Percentiles rank a stretch among this genome's conserved stretches.
phyloP scores from a whole-genome alignment of 352 stramenopile species.

The Globisporangium recalcitrans region DNA sequence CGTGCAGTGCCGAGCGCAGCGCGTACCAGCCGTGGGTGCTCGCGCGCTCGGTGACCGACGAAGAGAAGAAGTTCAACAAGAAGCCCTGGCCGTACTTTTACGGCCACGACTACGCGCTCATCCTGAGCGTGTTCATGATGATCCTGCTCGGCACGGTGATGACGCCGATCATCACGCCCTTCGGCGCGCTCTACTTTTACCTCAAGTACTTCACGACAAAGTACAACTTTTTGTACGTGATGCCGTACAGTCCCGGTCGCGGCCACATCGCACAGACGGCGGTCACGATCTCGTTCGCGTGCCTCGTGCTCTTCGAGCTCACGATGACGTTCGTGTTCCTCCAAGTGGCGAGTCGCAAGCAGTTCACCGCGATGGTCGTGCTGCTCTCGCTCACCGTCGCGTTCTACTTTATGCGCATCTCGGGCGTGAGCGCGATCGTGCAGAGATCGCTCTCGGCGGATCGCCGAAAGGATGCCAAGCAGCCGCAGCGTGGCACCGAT shows the following conservation, averaged over 20 bases:
- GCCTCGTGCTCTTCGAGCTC: conserved; percentile 67
- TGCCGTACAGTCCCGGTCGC: conserved; percentile 58
- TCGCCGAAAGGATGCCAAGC: conserved; percentile 5
- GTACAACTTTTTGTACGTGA: conserved; percentile 82
- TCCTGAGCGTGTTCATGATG: conserved; percentile 76
- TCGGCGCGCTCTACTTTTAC: conserved; percentile 79
- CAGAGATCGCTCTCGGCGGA: conserved; percentile 29
- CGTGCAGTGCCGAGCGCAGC: conserved; percentile 55
- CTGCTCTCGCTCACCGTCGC: conserved; percentile 36
- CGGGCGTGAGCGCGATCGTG: conserved; percentile 32
- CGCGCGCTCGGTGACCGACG: conserved; percentile 49
- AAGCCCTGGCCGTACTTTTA: conserved; percentile 61
- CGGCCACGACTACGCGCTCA: conserved; percentile 73
- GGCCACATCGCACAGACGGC: conserved; percentile 62
- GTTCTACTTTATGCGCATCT: conserved; percentile 54
- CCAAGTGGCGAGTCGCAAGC: conserved; percentile 43
- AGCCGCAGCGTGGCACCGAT: not conserved
- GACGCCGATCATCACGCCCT: conserved; percentile 71
- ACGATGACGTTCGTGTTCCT: conserved; percentile 73
- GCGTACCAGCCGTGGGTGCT: conserved; percentile 67
- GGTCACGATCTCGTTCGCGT: conserved; percentile 57
- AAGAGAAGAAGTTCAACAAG: conserved; percentile 42
- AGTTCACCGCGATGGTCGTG: conserved; percentile 58
- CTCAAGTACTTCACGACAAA: conserved; percentile 68
- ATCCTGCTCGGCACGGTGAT: conserved; percentile 72